Percentiles rank a stretch among this genome's conserved stretches.
Conservation (phyloP, 2,329 filamentous ascomycete species). For the Beauveria medogensis region DNA sequence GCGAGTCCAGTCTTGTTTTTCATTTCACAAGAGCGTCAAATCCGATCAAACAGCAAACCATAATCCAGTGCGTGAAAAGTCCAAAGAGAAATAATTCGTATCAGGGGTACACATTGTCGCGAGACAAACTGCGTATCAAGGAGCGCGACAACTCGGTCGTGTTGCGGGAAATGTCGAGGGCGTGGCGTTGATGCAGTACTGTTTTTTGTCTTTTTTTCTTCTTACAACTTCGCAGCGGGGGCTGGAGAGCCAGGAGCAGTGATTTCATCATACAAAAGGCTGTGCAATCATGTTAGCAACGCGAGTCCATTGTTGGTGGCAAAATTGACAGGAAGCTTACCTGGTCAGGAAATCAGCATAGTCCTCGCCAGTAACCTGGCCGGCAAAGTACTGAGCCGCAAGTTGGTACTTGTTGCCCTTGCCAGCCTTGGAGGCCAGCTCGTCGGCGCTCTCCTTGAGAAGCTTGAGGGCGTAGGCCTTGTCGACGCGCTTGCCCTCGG, state of each 20-base stretch:
- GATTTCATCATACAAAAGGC: slow-evolving; percentile 81
- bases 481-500: slow-evolving; percentile 86
- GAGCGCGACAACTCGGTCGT: background rate
- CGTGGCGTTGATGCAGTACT: background rate
- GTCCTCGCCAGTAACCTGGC: slow-evolving; percentile 92
- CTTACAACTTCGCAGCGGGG: slow-evolving; percentile 56
- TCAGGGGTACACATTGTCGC: slow-evolving; percentile 1
- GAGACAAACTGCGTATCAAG: background rate
- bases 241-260: slow-evolving; percentile 58
- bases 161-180: background rate
- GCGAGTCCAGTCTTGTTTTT: slow-evolving; percentile 1
- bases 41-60: background rate
- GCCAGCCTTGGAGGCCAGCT: slow-evolving; percentile 63
- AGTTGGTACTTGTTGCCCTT: slow-evolving; percentile 89
- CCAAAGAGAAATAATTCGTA: background rate
- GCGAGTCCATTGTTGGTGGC: background rate
- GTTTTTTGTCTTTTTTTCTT: slow-evolving; percentile 21
- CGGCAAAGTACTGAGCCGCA: slow-evolving; percentile 85
- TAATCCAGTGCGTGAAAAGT: background rate
- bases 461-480: slow-evolving; percentile 84
- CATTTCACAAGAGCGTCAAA: background rate
- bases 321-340: slow-evolving; percentile 37
- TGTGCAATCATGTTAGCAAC: slow-evolving; percentile 26
- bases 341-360: slow-evolving; percentile 92
- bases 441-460: slow-evolving; percentile 75